phyloP scores from a whole-genome alignment of 2,329 filamentous ascomycete genomes.

The Aspergillus persii region DNA sequence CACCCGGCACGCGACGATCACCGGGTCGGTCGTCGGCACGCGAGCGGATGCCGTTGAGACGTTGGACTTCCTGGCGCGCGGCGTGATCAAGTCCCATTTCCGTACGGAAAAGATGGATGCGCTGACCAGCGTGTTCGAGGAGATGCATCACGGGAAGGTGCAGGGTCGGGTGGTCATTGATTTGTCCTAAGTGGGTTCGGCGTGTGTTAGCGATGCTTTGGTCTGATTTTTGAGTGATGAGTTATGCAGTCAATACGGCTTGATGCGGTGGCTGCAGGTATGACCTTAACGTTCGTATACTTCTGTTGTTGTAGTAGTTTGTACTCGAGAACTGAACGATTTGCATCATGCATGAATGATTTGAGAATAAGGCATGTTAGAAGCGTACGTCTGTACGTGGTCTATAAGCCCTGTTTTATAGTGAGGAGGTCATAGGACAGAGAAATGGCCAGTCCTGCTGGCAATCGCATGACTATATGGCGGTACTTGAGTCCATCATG shows the following conservation, averaged over 20 bases:
- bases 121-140: constrained; percentile 46
- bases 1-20: constrained; percentile 45
- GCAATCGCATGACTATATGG: background rate
- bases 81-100: constrained; percentile 47
- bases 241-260: background rate
- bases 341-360: background rate
- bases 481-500: background rate
- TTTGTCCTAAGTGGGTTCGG: constrained; percentile 25
- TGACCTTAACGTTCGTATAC: background rate
- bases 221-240: background rate
- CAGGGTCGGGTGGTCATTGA: constrained; percentile 51
- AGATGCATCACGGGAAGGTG: constrained; percentile 45
- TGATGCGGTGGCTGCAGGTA: background rate
- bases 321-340: background rate
- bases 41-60: constrained; percentile 51
- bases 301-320: background rate
- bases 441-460: background rate
- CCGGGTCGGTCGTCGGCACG: constrained; percentile 52
- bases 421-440: background rate
- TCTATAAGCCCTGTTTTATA: background rate
- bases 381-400: too few relatives aligned
- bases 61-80: constrained; percentile 48
- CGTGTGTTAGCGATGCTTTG: background rate
- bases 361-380: background rate
- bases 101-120: constrained; percentile 49